Evolutionary conservation across 768 basidiomycete genomes (phyloP).

Genomic region (Cystoderma amianthinum): DNA sequence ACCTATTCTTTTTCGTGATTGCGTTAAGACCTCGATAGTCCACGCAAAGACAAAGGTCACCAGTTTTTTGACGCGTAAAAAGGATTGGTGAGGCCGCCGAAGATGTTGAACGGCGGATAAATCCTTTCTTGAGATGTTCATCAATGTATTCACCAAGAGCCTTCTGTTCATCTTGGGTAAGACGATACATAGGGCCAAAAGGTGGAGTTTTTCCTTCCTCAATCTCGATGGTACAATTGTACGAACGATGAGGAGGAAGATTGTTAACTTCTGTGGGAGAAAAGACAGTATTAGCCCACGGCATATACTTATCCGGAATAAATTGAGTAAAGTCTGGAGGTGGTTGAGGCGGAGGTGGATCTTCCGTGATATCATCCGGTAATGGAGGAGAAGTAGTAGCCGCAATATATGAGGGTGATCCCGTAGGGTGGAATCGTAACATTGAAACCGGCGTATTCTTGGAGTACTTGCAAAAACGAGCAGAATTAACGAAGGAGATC

Average conservation of each 20-base stretch:
- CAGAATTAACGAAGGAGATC: too few relatives aligned
- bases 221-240: slow-evolving; percentile 24
- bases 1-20: slow-evolving; percentile 12
- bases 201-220: slow-evolving; percentile 23
- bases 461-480: too few relatives aligned
- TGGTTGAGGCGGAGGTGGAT: slow-evolving; percentile 3
- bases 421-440: too few relatives aligned
- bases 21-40: slow-evolving; percentile 25
- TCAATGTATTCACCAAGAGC: slow-evolving; percentile 27
- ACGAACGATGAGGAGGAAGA: slow-evolving; percentile 24
- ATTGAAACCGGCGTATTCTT: too few relatives aligned
- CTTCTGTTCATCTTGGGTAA: slow-evolving; percentile 20
- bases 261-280: slow-evolving; percentile 13
- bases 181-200: slow-evolving; percentile 25
- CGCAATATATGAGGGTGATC: slow-evolving; percentile 9
- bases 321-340: slow-evolving; percentile 3
- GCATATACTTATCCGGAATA: slow-evolving; percentile 19
- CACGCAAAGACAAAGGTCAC: slow-evolving; percentile 21
- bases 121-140: slow-evolving; percentile 25
- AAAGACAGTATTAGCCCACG: slow-evolving; percentile 18
- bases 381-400: slow-evolving; percentile 5
- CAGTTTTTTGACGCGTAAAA: slow-evolving; percentile 24
- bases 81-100: slow-evolving; percentile 23
- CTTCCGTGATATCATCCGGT: not conserved
- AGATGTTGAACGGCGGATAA: slow-evolving; percentile 24